phyloP scores from a whole-genome alignment of 306 rosid species.

The Quercus robur region DNA sequence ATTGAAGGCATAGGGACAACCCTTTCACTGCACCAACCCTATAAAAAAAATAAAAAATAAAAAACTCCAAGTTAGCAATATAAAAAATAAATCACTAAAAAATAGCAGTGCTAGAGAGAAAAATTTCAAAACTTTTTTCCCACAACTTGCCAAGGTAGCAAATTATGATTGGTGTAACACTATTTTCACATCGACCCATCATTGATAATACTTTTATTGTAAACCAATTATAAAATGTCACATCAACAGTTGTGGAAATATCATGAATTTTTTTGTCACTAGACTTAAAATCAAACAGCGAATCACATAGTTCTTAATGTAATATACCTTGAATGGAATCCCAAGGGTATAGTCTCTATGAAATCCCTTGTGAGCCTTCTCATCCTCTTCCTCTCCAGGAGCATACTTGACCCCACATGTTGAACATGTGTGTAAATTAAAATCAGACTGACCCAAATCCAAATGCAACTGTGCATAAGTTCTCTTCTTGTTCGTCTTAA shows the following conservation, averaged over 20 bases:
- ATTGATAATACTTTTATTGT: no score
- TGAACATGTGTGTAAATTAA: constrained; percentile 53
- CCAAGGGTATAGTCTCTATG: constrained; percentile 63
- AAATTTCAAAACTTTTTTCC: no score
- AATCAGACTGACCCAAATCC: constrained; percentile 80
- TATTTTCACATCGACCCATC: no score
- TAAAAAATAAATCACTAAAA: constrained; percentile 6
- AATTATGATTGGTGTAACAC: no score
- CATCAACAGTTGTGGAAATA: no score
- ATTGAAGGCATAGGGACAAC: constrained; percentile 21
- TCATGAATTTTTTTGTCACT: no score
- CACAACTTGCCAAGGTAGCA: no score
- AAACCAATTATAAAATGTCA: no score
- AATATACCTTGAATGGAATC: constrained; percentile 56
- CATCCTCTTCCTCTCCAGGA: constrained; percentile 61
- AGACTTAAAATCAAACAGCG: no score
- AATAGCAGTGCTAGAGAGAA: no score
- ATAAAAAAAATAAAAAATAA: background rate
- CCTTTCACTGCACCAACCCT: constrained; percentile 76
- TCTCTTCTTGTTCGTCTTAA: constrained; percentile 72
- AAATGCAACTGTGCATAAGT: constrained; percentile 78
- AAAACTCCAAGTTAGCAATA: background rate
- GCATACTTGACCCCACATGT: constrained; percentile 61
- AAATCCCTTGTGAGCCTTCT: constrained; percentile 67
- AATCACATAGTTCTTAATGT: no score